A percentile compares a stretch with the other conserved stretches of the same genome.
phyloP scores from a whole-genome alignment of 208 protist genomes.

The Crithidia bombi region DNA sequence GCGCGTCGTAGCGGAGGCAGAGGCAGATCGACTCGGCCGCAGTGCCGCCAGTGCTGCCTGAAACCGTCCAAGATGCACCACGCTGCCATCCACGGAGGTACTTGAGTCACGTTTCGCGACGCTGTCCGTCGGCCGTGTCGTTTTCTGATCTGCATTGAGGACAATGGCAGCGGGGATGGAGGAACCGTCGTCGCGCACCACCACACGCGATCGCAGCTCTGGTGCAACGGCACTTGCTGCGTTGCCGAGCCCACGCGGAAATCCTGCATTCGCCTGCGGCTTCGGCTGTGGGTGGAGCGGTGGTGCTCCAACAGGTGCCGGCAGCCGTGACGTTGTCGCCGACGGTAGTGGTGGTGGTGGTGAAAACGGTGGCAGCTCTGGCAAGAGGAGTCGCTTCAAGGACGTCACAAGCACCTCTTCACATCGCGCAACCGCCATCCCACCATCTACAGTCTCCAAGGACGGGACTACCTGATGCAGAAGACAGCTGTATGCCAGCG shows the following conservation, averaged over 20 bases:
- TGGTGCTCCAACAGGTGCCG: conserved; percentile 14
- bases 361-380: not conserved
- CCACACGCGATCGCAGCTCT: conserved; percentile 35
- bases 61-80: conserved; percentile 17
- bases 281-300: conserved; percentile 22
- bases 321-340: conserved; percentile 1
- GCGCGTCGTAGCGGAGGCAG: conserved; percentile 12
- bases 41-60: conserved; percentile 32
- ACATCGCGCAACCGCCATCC: conserved; percentile 10
- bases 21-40: conserved; percentile 20
- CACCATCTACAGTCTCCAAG: conserved; percentile 14
- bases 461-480: conserved; percentile 31
- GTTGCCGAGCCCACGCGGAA: conserved; percentile 23
- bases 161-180: too few species aligned
- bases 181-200: conserved; percentile 3
- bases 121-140: not conserved
- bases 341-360: not conserved
- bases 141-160: not conserved
- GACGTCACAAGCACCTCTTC: conserved; percentile 16
- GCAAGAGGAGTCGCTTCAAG: conserved; percentile 16
- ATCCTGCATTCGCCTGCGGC: not conserved
- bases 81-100: not conserved
- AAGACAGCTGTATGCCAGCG: conserved; percentile 26
- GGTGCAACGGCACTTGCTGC: conserved; percentile 21
- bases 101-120: not conserved